Conservation (phyloP, 805 yeast genomes). For the Jamesozyma piceae region DNA sequence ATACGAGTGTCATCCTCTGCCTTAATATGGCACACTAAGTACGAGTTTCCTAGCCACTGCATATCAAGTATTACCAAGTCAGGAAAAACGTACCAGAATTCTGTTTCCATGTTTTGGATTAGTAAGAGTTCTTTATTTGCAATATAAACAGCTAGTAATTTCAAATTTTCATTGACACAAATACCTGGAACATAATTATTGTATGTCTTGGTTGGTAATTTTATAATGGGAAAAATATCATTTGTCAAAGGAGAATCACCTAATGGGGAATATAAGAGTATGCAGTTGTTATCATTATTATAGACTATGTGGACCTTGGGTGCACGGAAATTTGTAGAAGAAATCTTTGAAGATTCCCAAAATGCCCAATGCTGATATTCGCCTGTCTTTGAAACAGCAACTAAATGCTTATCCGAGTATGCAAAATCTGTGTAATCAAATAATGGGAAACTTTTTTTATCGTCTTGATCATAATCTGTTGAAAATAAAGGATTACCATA, state of each 20-base stretch:
- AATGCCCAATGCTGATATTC: conserved; percentile 20
- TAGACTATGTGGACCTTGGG: conserved; percentile 16
- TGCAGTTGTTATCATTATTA: conserved; percentile 20
- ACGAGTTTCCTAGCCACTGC: conserved; percentile 28
- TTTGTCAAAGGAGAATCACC: conserved; percentile 14
- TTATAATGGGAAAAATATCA: conserved; percentile 18
- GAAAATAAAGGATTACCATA: conserved; percentile 25
- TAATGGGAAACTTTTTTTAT: conserved; percentile 4
- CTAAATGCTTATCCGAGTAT: conserved; percentile 10
- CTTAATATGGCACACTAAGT: conserved; percentile 20
- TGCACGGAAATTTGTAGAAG: conserved; percentile 17
- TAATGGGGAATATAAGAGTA: conserved; percentile 22
- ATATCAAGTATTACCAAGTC: conserved; percentile 20
- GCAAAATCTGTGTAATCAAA: conserved; percentile 15
- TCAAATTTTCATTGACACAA: conserved; percentile 18
- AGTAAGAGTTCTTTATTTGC: conserved; percentile 27
- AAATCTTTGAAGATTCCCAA: conserved; percentile 20
- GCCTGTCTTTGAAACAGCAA: conserved; percentile 17
- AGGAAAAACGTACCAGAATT: conserved; percentile 22
- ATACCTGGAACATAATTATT: conserved; percentile 23
- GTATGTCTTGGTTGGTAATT: conserved; percentile 26
- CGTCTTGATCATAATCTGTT: conserved; percentile 15
- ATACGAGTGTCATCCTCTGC: conserved; percentile 14
- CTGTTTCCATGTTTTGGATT: conserved; percentile 23
- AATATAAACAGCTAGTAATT: conserved; percentile 21